Conservation (phyloP, 139 green algal genomes). For the Chlamydomonas schloesseri region DNA sequence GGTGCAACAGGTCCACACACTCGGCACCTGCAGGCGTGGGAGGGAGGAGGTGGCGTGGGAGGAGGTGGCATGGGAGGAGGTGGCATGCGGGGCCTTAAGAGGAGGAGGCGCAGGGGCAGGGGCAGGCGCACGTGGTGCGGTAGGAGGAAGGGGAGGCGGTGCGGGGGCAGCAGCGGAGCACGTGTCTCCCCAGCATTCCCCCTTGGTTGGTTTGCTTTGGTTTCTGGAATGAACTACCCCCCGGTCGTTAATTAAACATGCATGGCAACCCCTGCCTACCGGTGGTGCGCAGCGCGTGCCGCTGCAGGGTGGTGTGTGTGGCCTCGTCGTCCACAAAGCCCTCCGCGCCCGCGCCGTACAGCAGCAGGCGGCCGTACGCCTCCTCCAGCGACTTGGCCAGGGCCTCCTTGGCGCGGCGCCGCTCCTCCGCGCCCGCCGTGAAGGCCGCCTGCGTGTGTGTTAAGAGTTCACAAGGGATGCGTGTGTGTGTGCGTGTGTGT, state of each 20-base stretch:
- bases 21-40: conserved; percentile 33
- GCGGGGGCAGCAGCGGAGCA: too few species aligned
- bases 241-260: too few species aligned
- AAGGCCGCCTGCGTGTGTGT: conserved; percentile 64
- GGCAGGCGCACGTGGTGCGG: too few species aligned
- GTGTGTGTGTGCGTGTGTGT: background rate
- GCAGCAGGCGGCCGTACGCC: conserved; percentile 64
- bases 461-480: background rate
- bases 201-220: too few species aligned
- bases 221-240: too few species aligned
- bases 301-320: conserved; percentile 52
- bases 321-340: conserved; percentile 64
- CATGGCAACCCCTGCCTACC: too few species aligned
- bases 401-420: conserved; percentile 68
- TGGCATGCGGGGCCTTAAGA: too few species aligned
- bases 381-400: conserved; percentile 61
- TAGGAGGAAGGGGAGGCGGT: background rate
- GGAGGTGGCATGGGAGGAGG: too few species aligned
- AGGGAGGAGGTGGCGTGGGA: too few species aligned
- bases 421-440: conserved; percentile 78
- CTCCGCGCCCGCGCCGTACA: conserved; percentile 72
- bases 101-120: too few species aligned
- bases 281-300: conserved; percentile 76
- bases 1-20: conserved; percentile 74
- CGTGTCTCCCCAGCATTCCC: too few species aligned